Base-by-base conservation (phyloP, 164 flowering plant species). In the Magnolia sinica region DNA sequence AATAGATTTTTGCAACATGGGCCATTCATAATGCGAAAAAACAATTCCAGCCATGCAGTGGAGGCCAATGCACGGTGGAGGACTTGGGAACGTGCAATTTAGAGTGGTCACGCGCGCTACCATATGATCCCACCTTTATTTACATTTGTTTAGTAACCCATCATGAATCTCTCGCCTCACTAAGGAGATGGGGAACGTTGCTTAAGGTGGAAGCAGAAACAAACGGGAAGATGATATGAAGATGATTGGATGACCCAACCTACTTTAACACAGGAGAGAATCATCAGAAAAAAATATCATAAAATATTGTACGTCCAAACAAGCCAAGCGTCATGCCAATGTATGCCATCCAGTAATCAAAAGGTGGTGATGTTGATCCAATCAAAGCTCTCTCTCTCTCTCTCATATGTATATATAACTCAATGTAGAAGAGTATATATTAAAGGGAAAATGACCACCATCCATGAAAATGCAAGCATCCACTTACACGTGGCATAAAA, bases 221-320 rank as follows among this genome's bases (percentile, higher is more conserved):
- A 31, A 45, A 64, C 58, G 20, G 50, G 76, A 1, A 18, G 20
- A 31, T 64, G 55, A 64, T 49, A 14, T 19, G 23, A 55, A 69
- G 71, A 72, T 78, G 73, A 81, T 78, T 81, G 81, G 80, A 74
- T 55, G 75, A 66, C 45, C 65, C 69, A 55, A 58, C 64, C 45
- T 70, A 22, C 76, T 74, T 74, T 74, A 37, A 70, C 16, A 16
- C 16, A 59, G 20, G n/a, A 71, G 19, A 63, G 37, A 18, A 68
- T 61, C n/a, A 73, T 11, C 31, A 58, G 64, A 72, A 10, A 64
- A 23, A 55, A 70, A 61, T 68, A 18, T 45, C 37, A 31, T 6
- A n/a, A 52, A 45, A 29, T 64, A 29, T 8, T 18, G 27, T 29
- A 69, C 49, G n/a, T 69, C 49, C 50, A 49, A 29, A 49, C 50